Evolutionary conservation across 768 basidiomycete species (phyloP).

Genomic region (Collybiopsis luxurians): DNA sequence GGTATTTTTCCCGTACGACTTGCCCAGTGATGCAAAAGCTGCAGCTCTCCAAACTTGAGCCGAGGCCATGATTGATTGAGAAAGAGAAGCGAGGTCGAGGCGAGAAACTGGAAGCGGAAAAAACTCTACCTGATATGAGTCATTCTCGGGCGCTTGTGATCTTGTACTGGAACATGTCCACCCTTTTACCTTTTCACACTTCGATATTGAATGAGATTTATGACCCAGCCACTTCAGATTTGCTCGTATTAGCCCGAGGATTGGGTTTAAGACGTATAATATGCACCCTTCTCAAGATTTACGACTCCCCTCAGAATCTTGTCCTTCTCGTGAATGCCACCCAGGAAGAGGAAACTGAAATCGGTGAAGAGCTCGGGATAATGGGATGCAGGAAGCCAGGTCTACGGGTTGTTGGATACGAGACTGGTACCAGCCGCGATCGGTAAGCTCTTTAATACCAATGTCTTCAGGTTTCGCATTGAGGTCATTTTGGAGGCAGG

Average conservation of each 20-base stretch:
- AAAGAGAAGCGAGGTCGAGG: too few species aligned
- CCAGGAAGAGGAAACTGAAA: conserved; percentile 84
- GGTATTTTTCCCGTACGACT: too few species aligned
- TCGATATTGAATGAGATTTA: conserved; percentile 65
- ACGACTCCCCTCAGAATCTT: conserved; percentile 81
- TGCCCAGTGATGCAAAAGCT: too few species aligned
- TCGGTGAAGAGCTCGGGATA: conserved; percentile 89
- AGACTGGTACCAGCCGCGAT: conserved; percentile 66
- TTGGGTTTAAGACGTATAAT: conserved; percentile 82
- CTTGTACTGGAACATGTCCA: too few species aligned
- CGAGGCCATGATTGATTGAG: too few species aligned
- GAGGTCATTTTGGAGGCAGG: conserved; percentile 52
- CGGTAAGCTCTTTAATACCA: conserved; percentile 46
- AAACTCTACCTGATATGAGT: too few species aligned
- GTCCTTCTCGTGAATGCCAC: conserved; percentile 83
- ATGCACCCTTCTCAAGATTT: conserved; percentile 89
- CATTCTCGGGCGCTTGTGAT: too few species aligned
- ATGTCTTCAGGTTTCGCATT: background rate
- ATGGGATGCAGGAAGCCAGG: conserved; percentile 91
- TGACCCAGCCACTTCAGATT: conserved; percentile 71
- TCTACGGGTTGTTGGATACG: conserved; percentile 77
- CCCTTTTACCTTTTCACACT: conserved; percentile 65
- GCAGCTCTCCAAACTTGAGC: too few species aligned
- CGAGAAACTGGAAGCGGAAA: too few species aligned
- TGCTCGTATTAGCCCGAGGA: conserved; percentile 83